A percentile compares a stretch with the other conserved stretches of the same genome.
phyloP scores from a whole-genome alignment of 2,329 filamentous ascomycete genomes.

The Fusarium gaditjirri region DNA sequence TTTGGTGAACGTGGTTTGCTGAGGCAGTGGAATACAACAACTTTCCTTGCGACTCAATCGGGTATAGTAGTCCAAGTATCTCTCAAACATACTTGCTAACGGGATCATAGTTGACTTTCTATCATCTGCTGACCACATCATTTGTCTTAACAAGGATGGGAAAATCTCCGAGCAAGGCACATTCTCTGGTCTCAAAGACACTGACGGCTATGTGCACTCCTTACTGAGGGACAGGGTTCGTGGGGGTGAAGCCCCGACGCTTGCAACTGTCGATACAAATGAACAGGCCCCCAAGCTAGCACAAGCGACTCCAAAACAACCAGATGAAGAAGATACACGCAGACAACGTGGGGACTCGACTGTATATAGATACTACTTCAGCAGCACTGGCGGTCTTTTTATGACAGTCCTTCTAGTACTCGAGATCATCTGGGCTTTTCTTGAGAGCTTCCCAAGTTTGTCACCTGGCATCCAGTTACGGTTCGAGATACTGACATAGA shows the following conservation, averaged over 20 bases:
- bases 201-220: constrained; percentile 18
- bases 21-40: constrained; percentile 46
- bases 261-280: neutral
- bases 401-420: constrained; percentile 36
- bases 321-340: constrained; percentile 31
- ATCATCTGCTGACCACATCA: constrained; percentile 36
- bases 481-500: neutral
- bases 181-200: constrained; percentile 29
- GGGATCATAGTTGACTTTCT: constrained; percentile 46
- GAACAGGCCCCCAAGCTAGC: neutral
- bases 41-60: constrained; percentile 52
- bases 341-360: constrained; percentile 45
- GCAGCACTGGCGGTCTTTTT: constrained; percentile 42
- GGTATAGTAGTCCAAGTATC: constrained; percentile 8
- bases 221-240: neutral
- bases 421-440: constrained; percentile 42
- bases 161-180: constrained; percentile 48
- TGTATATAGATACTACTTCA: constrained; percentile 46
- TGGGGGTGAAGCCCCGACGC: accelerated
- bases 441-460: constrained; percentile 47
- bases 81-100: neutral
- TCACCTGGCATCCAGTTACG: neutral
- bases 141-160: constrained; percentile 31
- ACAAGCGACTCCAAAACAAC: constrained; percentile 13
- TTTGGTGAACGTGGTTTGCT: constrained; percentile 45